A percentile compares a stretch with the other conserved stretches of the same genome.
phyloP scores from a whole-genome alignment of 768 basidiomycete genomes.

The Amanita rubescens region DNA sequence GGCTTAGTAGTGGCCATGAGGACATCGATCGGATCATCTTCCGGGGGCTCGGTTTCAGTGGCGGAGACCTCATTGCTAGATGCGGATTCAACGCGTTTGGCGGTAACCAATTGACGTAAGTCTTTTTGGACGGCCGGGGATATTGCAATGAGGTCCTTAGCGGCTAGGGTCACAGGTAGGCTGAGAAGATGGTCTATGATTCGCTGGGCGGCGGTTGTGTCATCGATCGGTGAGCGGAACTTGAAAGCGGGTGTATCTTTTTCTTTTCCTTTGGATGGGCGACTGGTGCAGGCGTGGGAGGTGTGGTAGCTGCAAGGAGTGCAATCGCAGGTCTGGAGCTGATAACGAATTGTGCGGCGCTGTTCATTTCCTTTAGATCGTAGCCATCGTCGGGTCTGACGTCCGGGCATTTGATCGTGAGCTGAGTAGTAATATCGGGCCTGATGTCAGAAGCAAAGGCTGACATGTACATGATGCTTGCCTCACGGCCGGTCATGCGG shows the following conservation, averaged over 20 bases:
- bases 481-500: neutral
- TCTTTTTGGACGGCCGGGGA: neutral
- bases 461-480: neutral
- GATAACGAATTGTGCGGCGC: neutral
- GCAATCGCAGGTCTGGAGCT: neutral
- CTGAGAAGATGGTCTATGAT: neutral
- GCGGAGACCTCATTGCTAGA: neutral
- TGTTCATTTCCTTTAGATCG: neutral
- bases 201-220: neutral
- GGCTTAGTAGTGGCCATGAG: neutral
- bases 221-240: neutral
- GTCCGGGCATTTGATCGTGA: neutral
- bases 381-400: neutral
- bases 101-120: neutral
- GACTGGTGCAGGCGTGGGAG: neutral
- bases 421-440: neutral
- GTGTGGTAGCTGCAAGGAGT: too few species aligned
- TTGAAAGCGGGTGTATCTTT: neutral
- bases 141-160: neutral
- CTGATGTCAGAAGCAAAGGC: neutral
- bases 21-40: too few species aligned
- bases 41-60: constrained; percentile 4
- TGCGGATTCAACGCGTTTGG: neutral
- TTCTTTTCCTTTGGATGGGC: neutral
- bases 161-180: neutral